phyloP scores from a whole-genome alignment of 805 yeast species.

The Saccharomycopsis sp. region DNA sequence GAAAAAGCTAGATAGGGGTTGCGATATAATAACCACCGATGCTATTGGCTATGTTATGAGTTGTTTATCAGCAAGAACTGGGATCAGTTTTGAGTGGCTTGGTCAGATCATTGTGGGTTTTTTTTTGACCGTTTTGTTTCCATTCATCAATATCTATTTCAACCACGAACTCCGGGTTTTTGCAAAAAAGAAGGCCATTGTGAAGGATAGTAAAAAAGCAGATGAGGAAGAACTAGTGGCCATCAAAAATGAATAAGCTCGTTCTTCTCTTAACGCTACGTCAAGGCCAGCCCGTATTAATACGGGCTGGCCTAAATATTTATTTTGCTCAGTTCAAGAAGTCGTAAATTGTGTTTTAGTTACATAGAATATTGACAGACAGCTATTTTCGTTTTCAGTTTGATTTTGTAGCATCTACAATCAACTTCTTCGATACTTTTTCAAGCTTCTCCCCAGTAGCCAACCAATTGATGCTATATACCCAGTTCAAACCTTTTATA shows the following conservation, averaged over 20 bases:
- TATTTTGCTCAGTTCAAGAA: too few species aligned
- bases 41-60: conserved; percentile 76
- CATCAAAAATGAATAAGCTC: conserved; percentile 2
- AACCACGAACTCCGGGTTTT: conserved; percentile 45
- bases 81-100: conserved; percentile 56
- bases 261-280: not conserved
- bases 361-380: not conserved
- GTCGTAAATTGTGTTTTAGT: too few species aligned
- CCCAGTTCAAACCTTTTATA: conserved; percentile 21
- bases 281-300: too few species aligned
- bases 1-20: conserved; percentile 51
- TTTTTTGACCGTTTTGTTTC: conserved; percentile 47
- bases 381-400: not conserved
- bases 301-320: too few species aligned
- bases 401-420: not conserved
- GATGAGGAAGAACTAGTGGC: not conserved
- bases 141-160: conserved; percentile 49
- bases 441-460: conserved; percentile 20
- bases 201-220: not conserved
- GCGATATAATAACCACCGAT: conserved; percentile 75
- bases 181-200: conserved; percentile 32
- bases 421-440: conserved; percentile 7
- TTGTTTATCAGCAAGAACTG: conserved; percentile 57
- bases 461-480: conserved; percentile 20
- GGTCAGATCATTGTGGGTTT: conserved; percentile 45